Evolutionary conservation across 2,329 filamentous ascomycete species (phyloP).

Genomic region (Septoria petroselini): DNA sequence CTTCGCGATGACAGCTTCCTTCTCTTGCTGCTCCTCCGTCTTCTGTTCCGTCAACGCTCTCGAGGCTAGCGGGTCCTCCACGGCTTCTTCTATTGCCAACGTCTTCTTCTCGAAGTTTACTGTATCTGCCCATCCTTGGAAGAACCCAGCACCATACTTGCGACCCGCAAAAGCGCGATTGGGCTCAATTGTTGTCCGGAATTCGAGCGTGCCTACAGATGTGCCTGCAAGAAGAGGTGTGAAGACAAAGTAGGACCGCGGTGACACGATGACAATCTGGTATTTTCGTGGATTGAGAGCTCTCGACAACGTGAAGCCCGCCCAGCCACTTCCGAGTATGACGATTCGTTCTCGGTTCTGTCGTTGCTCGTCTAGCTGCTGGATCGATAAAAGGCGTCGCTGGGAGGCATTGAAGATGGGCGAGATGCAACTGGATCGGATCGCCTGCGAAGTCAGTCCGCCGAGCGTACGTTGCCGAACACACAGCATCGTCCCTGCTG

Average conservation of each 20-base stretch:
- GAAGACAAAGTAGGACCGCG: slow-evolving; percentile 87
- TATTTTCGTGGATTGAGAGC: slow-evolving; percentile 67
- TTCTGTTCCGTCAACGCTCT: slow-evolving; percentile 46
- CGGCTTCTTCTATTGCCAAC: slow-evolving; percentile 68
- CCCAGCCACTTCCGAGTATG: slow-evolving; percentile 66
- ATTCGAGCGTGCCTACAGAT: slow-evolving; percentile 83
- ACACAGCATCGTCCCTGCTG: slow-evolving; percentile 12
- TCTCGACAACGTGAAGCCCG: slow-evolving; percentile 71
- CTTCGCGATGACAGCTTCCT: slow-evolving; percentile 40
- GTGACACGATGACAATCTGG: slow-evolving; percentile 74
- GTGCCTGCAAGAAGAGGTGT: slow-evolving; percentile 80
- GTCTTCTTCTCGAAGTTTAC: slow-evolving; percentile 75
- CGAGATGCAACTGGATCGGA: not conserved
- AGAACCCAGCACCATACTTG: slow-evolving; percentile 62
- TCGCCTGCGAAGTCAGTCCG: slow-evolving; percentile 3
- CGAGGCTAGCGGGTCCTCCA: slow-evolving; percentile 55
- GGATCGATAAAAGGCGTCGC: slow-evolving; percentile 26
- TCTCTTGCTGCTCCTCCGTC: slow-evolving; percentile 44
- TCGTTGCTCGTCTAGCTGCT: slow-evolving; percentile 28
- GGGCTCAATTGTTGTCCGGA: slow-evolving; percentile 78
- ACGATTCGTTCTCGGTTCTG: slow-evolving; percentile 57
- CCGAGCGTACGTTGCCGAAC: slow-evolving; percentile 5
- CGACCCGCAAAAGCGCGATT: slow-evolving; percentile 65
- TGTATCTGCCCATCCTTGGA: slow-evolving; percentile 80
- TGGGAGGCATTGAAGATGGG: slow-evolving; percentile 8